Evolutionary conservation across 306 rosid species (phyloP).

Genomic region (Cicer yamashitae): DNA sequence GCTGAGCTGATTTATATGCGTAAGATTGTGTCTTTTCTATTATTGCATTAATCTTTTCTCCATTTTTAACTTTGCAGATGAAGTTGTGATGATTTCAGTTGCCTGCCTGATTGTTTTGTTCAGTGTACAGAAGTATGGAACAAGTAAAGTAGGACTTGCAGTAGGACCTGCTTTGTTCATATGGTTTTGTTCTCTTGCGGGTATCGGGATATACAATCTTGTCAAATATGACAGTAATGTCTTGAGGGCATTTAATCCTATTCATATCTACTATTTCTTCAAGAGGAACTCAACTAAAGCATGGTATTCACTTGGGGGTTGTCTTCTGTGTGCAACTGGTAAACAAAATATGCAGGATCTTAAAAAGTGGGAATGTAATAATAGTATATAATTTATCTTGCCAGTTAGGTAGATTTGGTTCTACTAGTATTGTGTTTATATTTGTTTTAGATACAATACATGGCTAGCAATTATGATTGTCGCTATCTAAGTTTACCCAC

Average conservation of each 20-base stretch:
- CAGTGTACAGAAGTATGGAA: conserved; percentile 95
- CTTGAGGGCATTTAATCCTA: conserved; percentile 88
- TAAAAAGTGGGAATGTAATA: conserved; percentile 35
- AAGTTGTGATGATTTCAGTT: conserved; percentile 92
- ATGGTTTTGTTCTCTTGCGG: conserved; percentile 94
- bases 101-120: conserved; percentile 82
- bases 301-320: conserved; percentile 97
- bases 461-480: conserved; percentile 30
- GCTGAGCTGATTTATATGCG: conserved; percentile 11
- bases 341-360: conserved; percentile 43
- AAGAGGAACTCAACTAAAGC: conserved; percentile 94
- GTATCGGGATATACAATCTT: conserved; percentile 87
- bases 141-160: conserved; percentile 91
- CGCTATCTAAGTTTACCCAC: conserved; percentile 15
- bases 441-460: conserved; percentile 27
- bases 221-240: conserved; percentile 75
- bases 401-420: conserved; percentile 30
- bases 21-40: conserved; percentile 22
- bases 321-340: conserved; percentile 98
- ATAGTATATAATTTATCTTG: conserved; percentile 35
- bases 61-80: conserved; percentile 65
- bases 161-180: conserved; percentile 95
- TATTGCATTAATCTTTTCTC: conserved; percentile 37
- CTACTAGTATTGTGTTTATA: conserved; percentile 22
- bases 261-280: conserved; percentile 87